Conservation (phyloP, 345 rosid genomes). For the Atalantia buxifolia region DNA sequence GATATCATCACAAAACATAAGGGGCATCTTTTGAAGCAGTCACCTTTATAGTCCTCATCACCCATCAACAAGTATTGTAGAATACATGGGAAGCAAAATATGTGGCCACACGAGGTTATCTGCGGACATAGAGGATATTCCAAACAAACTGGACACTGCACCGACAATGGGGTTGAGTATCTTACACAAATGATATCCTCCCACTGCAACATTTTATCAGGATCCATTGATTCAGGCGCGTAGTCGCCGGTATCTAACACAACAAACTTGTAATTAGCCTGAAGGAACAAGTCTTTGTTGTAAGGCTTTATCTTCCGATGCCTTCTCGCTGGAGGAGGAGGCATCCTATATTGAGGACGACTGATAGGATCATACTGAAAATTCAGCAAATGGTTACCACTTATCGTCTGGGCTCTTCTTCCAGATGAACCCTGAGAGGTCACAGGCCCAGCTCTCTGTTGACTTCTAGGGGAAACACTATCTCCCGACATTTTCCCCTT, state of each 20-base stretch:
- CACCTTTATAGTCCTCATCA: slow-evolving; percentile 58
- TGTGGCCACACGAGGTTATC: slow-evolving; percentile 94
- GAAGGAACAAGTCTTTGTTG: slow-evolving; percentile 86
- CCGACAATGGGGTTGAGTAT: slow-evolving; percentile 71
- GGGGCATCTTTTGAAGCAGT: slow-evolving; percentile 80
- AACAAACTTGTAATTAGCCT: slow-evolving; percentile 96
- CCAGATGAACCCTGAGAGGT: slow-evolving; percentile 54
- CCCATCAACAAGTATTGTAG: slow-evolving; percentile 75
- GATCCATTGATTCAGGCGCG: slow-evolving; percentile 70
- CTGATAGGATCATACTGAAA: slow-evolving; percentile 87
- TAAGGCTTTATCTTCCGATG: slow-evolving; percentile 69
- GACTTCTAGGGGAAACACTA: slow-evolving; percentile 36
- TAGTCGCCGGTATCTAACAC: slow-evolving; percentile 71
- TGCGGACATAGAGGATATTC: slow-evolving; percentile 91
- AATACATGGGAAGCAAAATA: slow-evolving; percentile 93
- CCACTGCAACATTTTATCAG: slow-evolving; percentile 87
- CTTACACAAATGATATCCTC: slow-evolving; percentile 86
- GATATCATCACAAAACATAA: slow-evolving; percentile 89
- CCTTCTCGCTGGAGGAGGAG: slow-evolving; percentile 61
- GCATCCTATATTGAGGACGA: slow-evolving; percentile 50
- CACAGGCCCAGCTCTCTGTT: slow-evolving; percentile 29
- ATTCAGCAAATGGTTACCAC: slow-evolving; percentile 86
- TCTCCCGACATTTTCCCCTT: slow-evolving; percentile 46
- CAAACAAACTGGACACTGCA: slow-evolving; percentile 96
- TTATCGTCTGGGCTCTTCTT: slow-evolving; percentile 62